Conservation (phyloP, 257 asterid genomes). For the Plantago elongata region DNA sequence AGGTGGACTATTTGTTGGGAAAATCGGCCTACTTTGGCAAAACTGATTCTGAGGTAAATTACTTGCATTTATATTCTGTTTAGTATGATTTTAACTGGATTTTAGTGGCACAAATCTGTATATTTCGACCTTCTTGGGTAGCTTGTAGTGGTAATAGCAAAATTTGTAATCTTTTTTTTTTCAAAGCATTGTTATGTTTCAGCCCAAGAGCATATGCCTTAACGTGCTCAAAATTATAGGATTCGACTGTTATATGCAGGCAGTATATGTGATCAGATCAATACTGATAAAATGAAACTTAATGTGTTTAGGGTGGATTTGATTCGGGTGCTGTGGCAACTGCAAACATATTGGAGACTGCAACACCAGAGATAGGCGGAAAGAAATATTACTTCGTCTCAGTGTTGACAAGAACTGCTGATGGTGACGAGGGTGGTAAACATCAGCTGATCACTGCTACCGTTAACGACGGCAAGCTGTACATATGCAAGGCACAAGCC, state of each 20-base stretch:
- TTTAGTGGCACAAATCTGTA: too few species aligned
- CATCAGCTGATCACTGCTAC: conserved; percentile 74
- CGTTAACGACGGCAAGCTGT: conserved; percentile 67
- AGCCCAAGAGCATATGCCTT: too few species aligned
- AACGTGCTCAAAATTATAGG: background rate
- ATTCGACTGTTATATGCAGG: too few species aligned
- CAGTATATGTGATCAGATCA: too few species aligned
- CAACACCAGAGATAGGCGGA: conserved; percentile 51
- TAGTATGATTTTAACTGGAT: too few species aligned
- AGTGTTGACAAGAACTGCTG: conserved; percentile 86
- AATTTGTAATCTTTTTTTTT: too few species aligned
- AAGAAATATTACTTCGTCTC: conserved; percentile 50
- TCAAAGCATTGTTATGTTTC: too few species aligned
- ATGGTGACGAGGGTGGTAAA: conserved; percentile 86
- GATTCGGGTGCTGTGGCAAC: conserved; percentile 71
- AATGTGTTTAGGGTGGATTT: conserved; percentile 65
- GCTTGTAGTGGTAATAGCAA: too few species aligned
- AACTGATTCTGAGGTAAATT: conserved; percentile 80
- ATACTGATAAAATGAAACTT: background rate
- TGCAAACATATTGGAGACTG: conserved; percentile 72
- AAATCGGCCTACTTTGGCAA: conserved; percentile 76
- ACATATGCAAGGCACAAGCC: conserved; percentile 92
- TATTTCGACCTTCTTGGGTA: too few species aligned
- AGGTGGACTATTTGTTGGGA: conserved; percentile 91
- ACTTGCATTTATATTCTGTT: background rate